Base-by-base conservation (phyloP, 805 yeast species). In the Metschnikowia rubicola region DNA sequence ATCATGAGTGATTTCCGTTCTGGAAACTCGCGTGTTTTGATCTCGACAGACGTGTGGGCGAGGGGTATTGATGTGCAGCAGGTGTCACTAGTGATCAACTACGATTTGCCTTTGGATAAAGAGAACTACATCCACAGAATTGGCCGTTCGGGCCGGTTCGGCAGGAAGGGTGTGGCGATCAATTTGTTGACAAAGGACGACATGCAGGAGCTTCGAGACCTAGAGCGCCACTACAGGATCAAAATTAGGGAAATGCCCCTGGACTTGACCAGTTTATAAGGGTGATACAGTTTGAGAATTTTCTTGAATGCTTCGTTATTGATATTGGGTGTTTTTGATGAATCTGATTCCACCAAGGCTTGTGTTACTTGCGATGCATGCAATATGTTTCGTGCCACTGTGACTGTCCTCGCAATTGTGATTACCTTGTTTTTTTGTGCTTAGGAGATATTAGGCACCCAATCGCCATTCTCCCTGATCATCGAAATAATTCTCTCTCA, bases 31-130 rank as follows among this genome's bases (percentile, higher is more conserved):
- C 81, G 99, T 66, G 92, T 94, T 42, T 76, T 94, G 66, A 94
- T 94, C 65, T 86, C 97, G 57, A 94, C 99, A 36, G 99, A 94
- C 71, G 86, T 94, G 62, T 87, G 92, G 85, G 99, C 99, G 42
- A 81, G 99, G 72, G 99, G 99, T 65, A 94, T 92, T 57, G 99
- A 92, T 71, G 98, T 92, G 51, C 99, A 92, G 75, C 98, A 92
- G 67, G 97, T 92, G 41, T 91, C 97, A 10, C 73, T 92, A 57
- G 99, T 92, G 51, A 88, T 92, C 63, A 92, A 92, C 79, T 92
- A 88, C 73, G 99, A 92, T 70, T 74, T 92, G 67, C 98, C 99
- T 47, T 69, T 80, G 55, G 90, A 94, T 78, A 83, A 85, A 66
- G 98, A 92, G 71, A 92, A 92, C 79, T 92, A 92, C 70, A 84